Base-by-base conservation (phyloP, 2,329 filamentous ascomycete species). In the Hymenoscyphus albidus region DNA sequence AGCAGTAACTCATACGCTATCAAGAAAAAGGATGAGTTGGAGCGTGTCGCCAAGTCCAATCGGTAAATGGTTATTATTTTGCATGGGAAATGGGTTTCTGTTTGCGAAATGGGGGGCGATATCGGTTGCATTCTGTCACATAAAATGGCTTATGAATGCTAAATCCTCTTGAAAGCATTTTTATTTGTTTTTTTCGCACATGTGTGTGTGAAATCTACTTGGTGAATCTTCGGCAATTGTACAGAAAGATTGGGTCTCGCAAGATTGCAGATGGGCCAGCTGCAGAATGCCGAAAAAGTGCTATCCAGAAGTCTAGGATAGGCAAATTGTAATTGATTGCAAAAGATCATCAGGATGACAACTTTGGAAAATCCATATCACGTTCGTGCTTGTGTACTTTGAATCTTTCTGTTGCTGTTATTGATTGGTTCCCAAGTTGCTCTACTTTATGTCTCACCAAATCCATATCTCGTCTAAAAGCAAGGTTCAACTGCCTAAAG, bases 11-110 rank as follows among this genome's bases (percentile, higher is more conserved):
- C 93, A 75, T 99, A 98, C 82, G 95, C 96, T 78, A 99, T 99
- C 90, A 99, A 99, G 93, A 99, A 99, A 93, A 99, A 99, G 94
- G 95, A 99, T 83, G 96, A 99, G 91, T 84, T 99, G 85, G 95
- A 99, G 91, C 95, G 95, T 95, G 95, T 99, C 78, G 95, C 95
- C 85, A 99, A 99, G 92, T 92, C 88, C 88, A 99, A 99, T 90
- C 92, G 95, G 90, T 99, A 98, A 93, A 93, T 71, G 67, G 64
- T 65, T 68, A 65, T 68, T 69, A 66, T 67, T 73, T 72, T 70
- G 70, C 70, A 72, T 72, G 70, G 73, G 65, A 61, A 71, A 70
- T 72, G 71, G 70, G 73, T 75, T 70, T 67, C 68, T 71, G 72
- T 75, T 70, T 69, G 67, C 73, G 71, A 68, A 66, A 70, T 69